A percentile compares a stretch with the other conserved stretches of the same genome.
phyloP scores from a whole-genome alignment of 805 yeast species.

The Saccharomycopsis sp. region DNA sequence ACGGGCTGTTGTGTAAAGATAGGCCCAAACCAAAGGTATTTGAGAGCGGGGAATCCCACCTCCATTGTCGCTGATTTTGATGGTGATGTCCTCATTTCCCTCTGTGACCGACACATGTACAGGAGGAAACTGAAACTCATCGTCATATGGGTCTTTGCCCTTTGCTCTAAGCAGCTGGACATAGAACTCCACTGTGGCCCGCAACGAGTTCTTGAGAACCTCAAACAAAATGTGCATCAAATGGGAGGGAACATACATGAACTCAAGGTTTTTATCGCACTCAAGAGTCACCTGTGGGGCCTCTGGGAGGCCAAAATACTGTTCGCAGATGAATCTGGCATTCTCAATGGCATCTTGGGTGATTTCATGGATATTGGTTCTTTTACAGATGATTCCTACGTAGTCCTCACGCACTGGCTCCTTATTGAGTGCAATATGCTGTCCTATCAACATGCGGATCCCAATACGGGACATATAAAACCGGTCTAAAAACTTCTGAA shows the following conservation, averaged over 20 bases:
- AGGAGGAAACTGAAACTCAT: slow-evolving; percentile 57
- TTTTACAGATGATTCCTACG: slow-evolving; percentile 84
- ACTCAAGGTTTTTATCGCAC: slow-evolving; percentile 67
- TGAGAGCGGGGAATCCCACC: slow-evolving; percentile 88
- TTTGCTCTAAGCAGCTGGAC: slow-evolving; percentile 30
- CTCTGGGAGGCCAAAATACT: slow-evolving; percentile 79
- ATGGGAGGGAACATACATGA: slow-evolving; percentile 93
- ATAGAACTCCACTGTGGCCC: slow-evolving; percentile 85
- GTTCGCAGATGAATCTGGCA: slow-evolving; percentile 86
- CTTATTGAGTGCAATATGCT: slow-evolving; percentile 76
- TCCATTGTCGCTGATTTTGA: slow-evolving; percentile 87
- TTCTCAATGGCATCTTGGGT: slow-evolving; percentile 87
- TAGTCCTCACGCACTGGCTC: slow-evolving; percentile 60
- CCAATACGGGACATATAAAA: slow-evolving; percentile 90
- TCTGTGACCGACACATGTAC: slow-evolving; percentile 82
- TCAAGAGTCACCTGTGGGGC: slow-evolving; percentile 78
- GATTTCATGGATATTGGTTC: slow-evolving; percentile 75
- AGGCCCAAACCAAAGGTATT: slow-evolving; percentile 83
- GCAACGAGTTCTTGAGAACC: slow-evolving; percentile 73
- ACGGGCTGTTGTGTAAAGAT: slow-evolving; percentile 81
- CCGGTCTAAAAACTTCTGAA: slow-evolving; percentile 76
- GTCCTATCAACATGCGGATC: slow-evolving; percentile 91
- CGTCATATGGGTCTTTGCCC: slow-evolving; percentile 43
- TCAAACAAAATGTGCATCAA: slow-evolving; percentile 87
- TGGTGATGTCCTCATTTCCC: slow-evolving; percentile 86